phyloP scores from a whole-genome alignment of 1,284 basidiomycete genomes.

The Microbotryum intermedium region DNA sequence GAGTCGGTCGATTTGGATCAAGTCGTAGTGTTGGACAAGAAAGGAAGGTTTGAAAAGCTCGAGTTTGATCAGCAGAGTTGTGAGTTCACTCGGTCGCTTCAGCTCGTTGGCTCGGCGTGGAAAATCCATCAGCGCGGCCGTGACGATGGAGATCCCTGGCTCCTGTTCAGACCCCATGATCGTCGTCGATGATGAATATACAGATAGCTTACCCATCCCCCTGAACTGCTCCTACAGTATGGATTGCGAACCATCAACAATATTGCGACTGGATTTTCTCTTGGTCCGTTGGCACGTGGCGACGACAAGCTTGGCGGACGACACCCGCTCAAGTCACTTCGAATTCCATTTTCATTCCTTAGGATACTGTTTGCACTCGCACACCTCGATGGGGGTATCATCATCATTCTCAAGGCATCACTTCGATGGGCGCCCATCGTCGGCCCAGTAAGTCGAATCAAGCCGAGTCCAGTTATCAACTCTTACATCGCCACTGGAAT shows the following conservation, averaged over 20 bases:
- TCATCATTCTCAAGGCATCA: slow-evolving; percentile 80
- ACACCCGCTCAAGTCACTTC: slow-evolving; percentile 76
- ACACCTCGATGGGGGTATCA: slow-evolving; percentile 42
- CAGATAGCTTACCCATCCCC: slow-evolving; percentile 50
- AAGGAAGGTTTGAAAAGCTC: slow-evolving; percentile 54
- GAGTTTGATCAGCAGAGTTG: slow-evolving; percentile 63
- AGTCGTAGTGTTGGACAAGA: slow-evolving; percentile 45
- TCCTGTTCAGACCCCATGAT: too few relatives aligned
- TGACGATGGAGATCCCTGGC: too few relatives aligned
- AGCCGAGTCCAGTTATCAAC: too few relatives aligned
- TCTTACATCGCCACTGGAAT: too few relatives aligned
- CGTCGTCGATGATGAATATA: slow-evolving; percentile 56
- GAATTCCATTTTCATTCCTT: neutral
- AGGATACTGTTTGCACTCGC: neutral
- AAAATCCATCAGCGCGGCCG: too few relatives aligned
- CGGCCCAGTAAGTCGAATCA: slow-evolving; percentile 61
- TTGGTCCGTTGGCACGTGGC: too few relatives aligned
- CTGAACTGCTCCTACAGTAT: slow-evolving; percentile 1
- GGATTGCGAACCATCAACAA: slow-evolving; percentile 1
- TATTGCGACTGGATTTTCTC: too few relatives aligned
- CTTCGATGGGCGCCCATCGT: slow-evolving; percentile 77
- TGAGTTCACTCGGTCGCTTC: slow-evolving; percentile 45
- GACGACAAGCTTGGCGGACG: slow-evolving; percentile 50
- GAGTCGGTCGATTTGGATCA: slow-evolving; percentile 26
- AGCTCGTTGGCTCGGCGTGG: too few relatives aligned